Percentiles rank a stretch among this genome's conserved stretches.
Conservation (phyloP, 2,329 filamentous ascomycete genomes). For the Xylaria sp. region DNA sequence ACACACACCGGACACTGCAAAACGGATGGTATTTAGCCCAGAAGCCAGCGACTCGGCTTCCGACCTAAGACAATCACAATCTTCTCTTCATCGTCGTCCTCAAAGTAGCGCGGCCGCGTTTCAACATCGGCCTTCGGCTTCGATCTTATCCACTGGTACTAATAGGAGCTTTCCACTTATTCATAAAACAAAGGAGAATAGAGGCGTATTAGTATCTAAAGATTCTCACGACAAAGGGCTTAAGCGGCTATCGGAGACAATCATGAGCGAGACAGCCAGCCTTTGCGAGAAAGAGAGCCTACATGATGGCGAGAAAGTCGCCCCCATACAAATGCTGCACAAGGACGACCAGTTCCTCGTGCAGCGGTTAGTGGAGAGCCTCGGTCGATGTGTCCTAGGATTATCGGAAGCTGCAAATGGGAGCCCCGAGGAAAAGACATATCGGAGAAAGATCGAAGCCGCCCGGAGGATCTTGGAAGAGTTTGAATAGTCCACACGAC, state of each 20-base stretch:
- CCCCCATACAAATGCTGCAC: conserved; percentile 59
- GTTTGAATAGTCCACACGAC: conserved; percentile 56
- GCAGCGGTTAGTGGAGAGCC: conserved; percentile 67
- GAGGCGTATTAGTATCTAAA: conserved; percentile 60
- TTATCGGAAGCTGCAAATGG: conserved; percentile 65
- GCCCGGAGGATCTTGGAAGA: conserved; percentile 80
- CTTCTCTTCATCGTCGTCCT: conserved; percentile 58
- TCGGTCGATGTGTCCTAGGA: conserved; percentile 70
- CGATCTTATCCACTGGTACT: conserved; percentile 68
- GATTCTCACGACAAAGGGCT: conserved; percentile 63
- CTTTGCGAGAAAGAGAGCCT: conserved; percentile 53
- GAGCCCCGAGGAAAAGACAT: conserved; percentile 69
- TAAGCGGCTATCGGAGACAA: conserved; percentile 59
- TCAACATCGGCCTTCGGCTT: conserved; percentile 66
- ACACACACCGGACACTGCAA: conserved; percentile 50
- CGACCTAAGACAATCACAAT: conserved; percentile 43
- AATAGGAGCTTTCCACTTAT: conserved; percentile 72
- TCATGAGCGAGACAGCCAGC: conserved; percentile 61
- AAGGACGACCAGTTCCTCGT: conserved; percentile 70
- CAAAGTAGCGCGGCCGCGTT: conserved; percentile 54
- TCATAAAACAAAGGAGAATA: conserved; percentile 60
- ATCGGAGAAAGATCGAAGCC: conserved; percentile 78
- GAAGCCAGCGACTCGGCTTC: conserved; percentile 44
- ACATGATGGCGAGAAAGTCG: conserved; percentile 47
- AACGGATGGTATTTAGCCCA: conserved; percentile 43